Base-by-base conservation (phyloP, 257 asterid species). In the Vinca minor region DNA sequence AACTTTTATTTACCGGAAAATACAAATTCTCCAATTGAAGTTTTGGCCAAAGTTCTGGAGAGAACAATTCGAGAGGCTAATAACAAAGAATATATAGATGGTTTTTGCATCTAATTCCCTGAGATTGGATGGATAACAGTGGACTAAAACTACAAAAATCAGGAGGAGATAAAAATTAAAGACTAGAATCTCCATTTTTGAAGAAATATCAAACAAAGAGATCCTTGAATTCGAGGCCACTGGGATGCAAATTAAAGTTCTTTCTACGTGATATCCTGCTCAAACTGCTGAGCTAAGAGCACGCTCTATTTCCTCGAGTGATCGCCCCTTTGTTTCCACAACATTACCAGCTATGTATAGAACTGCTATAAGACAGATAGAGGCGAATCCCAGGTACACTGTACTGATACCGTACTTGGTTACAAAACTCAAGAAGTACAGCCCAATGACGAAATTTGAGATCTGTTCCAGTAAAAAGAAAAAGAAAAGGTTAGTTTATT, bases 311-410 rank as follows among this genome's bases (percentile, higher is more conserved):
- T 91, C 96, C 80, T 91, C 98, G 72, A 91, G 76, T 2, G 98
- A 91, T 50, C 88, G 87, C 2, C 98, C 98, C 70, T 91, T 91
- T 4, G 96, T 91, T 76, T 91, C 98, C 46, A 91, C 92, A 8
- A 91, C 92, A 21, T 91, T 88, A 35, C 86, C 76, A 58, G 83
- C 72, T 72, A 91, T 85, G 72, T 91, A 91, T 76, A 86, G 44
- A 21, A 88, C 96, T 13, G 94, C 96, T 6, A 91, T 74, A 68
- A 81, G 66, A 46, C 98, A 86, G 23, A 81, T 76, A 0, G 83
- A 78, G 11, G 98, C 92, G 66, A 91, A 91, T 65, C 95, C 95
- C 81, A 88, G 83, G 84, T 91, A 91, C 71, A 88, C 98, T 11
- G 73, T 82, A 53, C 95, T 82, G 83, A 91, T 88, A 31, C 98